Evolutionary conservation across 225 moss, liverwort and hornwort genomes (phyloP), one percentile per base, ranked within the genome.

Genomic region (Antitrichia curtipendula): DNA sequence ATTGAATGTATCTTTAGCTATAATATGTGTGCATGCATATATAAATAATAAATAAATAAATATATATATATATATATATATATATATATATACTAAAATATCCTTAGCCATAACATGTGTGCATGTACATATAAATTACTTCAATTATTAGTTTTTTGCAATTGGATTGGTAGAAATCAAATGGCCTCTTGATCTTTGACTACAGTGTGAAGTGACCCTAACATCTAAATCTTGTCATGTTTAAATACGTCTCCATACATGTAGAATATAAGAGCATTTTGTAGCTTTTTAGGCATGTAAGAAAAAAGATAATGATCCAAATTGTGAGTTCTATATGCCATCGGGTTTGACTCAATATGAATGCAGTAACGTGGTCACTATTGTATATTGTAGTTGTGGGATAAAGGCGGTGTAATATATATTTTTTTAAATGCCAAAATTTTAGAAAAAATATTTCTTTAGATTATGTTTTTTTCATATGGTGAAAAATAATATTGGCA

Each of bases 311-410:
- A n/a, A 15, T 34, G 36, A 53, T 76, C 3, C 5, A 9, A 21
- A 21, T 76, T 9, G 23, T 50, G 5, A 76, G 14, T 31, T 6
- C 0, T 0, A 0, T 3, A 0, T 19, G 8, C 23, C 9, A 15
- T 76, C 36, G 23, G 36, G 0, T 76, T 34, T 36, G 2, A 23
- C 0, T 50, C 23, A 36, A 16, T 0, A 53, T 49, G 4, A 32
- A 32, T 49, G 49, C 49, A 49, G 31, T 32, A 74, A 10, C 32
- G 12, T 12, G 1, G 9, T 74, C 0, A 49, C 12, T 49, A 12
- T 3, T 20, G 1, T 32, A 10, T 32, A 18, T 1, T 0, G 3
- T 32, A 74, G 8, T 32, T 13, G 2, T 31, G 19, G 2, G 5
- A 7, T 0, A 45, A 2, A 3, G 9, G 3, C 0, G 1, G 2